Percentiles rank a stretch among this genome's conserved stretches.
phyloP scores from a whole-genome alignment of 805 yeast species.

The Yamadazyma tumulicola region DNA sequence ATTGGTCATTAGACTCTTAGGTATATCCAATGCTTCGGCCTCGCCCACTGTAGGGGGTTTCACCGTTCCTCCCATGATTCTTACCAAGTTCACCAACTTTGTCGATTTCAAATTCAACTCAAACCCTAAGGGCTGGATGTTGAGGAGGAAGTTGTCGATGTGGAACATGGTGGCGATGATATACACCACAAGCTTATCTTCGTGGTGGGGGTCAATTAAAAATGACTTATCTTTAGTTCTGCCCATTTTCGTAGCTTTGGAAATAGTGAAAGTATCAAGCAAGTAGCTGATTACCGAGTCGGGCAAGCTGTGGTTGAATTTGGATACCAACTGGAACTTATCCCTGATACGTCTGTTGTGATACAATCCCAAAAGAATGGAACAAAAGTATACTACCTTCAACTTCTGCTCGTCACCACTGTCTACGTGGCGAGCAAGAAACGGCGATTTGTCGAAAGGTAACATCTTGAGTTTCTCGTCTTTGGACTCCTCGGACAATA shows the following conservation, averaged over 20 bases:
- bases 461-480: constrained; percentile 53
- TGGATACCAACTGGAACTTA: constrained; percentile 57
- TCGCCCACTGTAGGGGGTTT: constrained; percentile 70
- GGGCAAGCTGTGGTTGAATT: constrained; percentile 63
- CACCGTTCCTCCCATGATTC: constrained; percentile 77
- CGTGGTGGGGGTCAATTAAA: constrained; percentile 80
- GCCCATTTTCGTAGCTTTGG: constrained; percentile 63
- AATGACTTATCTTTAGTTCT: constrained; percentile 74
- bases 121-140: constrained; percentile 75
- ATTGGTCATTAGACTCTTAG: constrained; percentile 54
- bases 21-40: constrained; percentile 69
- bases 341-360: constrained; percentile 61
- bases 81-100: constrained; percentile 62
- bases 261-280: constrained; percentile 66
- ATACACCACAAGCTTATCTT: constrained; percentile 81
- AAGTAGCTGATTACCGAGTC: constrained; percentile 69
- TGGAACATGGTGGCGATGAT: constrained; percentile 70
- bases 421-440: constrained; percentile 40
- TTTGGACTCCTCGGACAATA: constrained; percentile 49
- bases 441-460: constrained; percentile 60
- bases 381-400: constrained; percentile 74
- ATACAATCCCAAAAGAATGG: constrained; percentile 77
- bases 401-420: constrained; percentile 51
- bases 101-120: constrained; percentile 82
- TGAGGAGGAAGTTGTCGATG: constrained; percentile 70